A percentile compares a stretch with the other conserved stretches of the same genome.
Conservation (phyloP, 2,329 filamentous ascomycete species). For the Talaromyces albobiverticillius region DNA sequence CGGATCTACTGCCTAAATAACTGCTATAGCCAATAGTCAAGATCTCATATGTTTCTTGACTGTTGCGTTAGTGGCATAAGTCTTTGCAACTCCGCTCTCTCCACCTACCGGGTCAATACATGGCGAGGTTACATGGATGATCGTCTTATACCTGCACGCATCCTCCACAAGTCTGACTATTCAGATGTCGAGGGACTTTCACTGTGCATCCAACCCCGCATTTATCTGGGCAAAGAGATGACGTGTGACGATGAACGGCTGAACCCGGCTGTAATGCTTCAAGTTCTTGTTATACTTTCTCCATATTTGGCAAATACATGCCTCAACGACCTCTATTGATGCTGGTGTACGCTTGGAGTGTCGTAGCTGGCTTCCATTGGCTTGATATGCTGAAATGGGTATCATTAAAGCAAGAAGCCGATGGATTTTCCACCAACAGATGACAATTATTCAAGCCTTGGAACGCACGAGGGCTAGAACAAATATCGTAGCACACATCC, state of each 20-base stretch:
- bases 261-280: neutral
- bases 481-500: neutral
- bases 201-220: neutral
- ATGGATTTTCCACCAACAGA: neutral
- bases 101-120: too few relatives aligned
- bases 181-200: neutral
- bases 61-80: too few relatives aligned
- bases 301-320: neutral
- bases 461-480: neutral
- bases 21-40: neutral
- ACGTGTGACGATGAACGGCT: neutral
- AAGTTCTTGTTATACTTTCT: neutral
- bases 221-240: neutral
- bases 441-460: neutral
- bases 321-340: too few relatives aligned
- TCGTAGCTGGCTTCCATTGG: too few relatives aligned
- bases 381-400: neutral
- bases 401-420: neutral
- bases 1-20: neutral
- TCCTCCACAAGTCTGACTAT: neutral
- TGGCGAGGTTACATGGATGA: constrained; percentile 5
- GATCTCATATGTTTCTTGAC: too few relatives aligned
- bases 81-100: too few relatives aligned
- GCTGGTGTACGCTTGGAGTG: too few relatives aligned
- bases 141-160: neutral